These are phyloP conservation scores for Cytidiella melzeri DNA, from an alignment of 768 basidiomycete genomes.

Conservation along the genomic window DNA sequence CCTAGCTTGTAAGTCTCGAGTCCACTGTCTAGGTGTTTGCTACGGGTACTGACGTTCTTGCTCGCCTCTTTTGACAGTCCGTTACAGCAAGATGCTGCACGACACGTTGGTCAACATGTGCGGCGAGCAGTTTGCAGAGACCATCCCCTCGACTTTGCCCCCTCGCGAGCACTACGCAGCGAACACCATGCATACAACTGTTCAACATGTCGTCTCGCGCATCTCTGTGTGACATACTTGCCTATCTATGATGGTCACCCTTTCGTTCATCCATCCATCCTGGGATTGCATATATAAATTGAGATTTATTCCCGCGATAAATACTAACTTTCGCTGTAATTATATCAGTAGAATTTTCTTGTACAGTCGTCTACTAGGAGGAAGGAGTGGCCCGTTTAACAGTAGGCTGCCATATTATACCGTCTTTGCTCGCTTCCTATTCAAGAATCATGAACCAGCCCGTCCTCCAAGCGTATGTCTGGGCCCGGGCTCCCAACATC, in stretches of 20 bases:
- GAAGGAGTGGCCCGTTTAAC: neutral
- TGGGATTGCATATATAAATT: no score
- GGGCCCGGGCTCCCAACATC: neutral
- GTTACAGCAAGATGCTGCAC: conserved; percentile 52
- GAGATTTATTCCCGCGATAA: no score
- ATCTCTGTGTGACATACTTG: conserved; percentile 2
- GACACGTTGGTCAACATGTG: conserved; percentile 27
- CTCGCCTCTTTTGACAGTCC: conserved; percentile 23
- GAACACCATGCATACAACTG: conserved; percentile 1
- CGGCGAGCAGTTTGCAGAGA: conserved; percentile 18
- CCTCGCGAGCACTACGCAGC: conserved; percentile 5
- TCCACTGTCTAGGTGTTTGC: neutral
- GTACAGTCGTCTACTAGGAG: neutral
- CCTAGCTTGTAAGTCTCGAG: conserved; percentile 40
- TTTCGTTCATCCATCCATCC: conserved; percentile 2
- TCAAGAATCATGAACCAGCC: neutral
- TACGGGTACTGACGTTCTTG: neutral
- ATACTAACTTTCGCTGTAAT: conserved; percentile 6
- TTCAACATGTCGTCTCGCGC: conserved; percentile 6
- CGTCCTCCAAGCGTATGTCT: conserved; percentile 10
- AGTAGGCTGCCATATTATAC: conserved; percentile 3
- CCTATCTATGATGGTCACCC: conserved; percentile 4
- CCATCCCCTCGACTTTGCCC: conserved; percentile 6
- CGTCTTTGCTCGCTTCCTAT: neutral
- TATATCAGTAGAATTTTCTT: neutral